Percentiles rank a stretch among this genome's conserved stretches.
These are phyloP conservation scores for Craterostigma plantagineum DNA, from an alignment of 257 asterid genomes.

Conservation along the genomic window DNA sequence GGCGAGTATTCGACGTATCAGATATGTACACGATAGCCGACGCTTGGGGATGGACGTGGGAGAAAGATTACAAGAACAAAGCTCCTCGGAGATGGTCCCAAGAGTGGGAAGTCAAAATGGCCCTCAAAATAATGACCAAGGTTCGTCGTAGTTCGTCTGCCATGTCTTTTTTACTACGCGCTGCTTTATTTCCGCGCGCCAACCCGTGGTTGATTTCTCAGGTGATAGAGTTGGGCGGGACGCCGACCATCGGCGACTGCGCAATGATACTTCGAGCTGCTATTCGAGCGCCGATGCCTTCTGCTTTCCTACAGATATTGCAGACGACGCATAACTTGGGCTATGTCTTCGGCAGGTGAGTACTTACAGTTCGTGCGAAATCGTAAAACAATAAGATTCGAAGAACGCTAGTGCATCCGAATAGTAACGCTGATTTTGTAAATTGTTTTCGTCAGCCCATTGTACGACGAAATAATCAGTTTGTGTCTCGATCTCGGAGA, in stretches of 20 bases:
- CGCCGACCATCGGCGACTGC: constrained; percentile 88
- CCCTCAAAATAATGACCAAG: constrained; percentile 57
- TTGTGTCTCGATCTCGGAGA: constrained; percentile 84
- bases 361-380: neutral
- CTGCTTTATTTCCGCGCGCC: neutral
- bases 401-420: no score
- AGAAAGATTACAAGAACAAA: constrained; percentile 64
- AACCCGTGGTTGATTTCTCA: constrained; percentile 12
- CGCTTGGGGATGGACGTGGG: constrained; percentile 99
- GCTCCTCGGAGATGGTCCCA: constrained; percentile 91
- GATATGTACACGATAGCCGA: constrained; percentile 96
- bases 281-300: constrained; percentile 88
- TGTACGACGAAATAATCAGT: constrained; percentile 64
- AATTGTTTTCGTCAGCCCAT: constrained; percentile 42
- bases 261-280: constrained; percentile 95
- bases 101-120: constrained; percentile 98
- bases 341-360: constrained; percentile 71
- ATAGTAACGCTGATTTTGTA: no score
- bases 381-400: no score
- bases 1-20: constrained; percentile 71
- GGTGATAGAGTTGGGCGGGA: constrained; percentile 92
- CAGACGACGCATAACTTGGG: constrained; percentile 76
- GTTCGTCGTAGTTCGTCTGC: constrained; percentile 11
- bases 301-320: constrained; percentile 80
- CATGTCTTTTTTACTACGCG: neutral